Evolutionary conservation across 768 basidiomycete genomes (phyloP).

Genomic region (Leccinum variicolor): DNA sequence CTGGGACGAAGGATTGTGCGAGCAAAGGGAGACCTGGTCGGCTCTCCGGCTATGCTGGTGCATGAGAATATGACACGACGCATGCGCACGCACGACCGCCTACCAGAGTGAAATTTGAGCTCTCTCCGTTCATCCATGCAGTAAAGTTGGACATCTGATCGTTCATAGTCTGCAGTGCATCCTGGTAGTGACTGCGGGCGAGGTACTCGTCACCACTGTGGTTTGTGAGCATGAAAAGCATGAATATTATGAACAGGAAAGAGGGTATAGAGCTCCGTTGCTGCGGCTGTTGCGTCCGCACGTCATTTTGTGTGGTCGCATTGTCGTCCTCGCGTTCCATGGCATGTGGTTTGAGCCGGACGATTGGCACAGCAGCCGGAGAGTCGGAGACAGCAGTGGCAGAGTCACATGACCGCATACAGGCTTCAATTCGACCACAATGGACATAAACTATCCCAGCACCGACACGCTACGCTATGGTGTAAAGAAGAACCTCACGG

Average conservation of each 20-base stretch:
- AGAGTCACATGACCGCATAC: neutral
- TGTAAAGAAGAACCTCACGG: constrained; percentile 46
- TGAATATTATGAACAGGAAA: constrained; percentile 68
- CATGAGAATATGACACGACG: constrained; percentile 1
- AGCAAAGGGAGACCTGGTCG: constrained; percentile 44
- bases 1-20: constrained; percentile 46
- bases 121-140: constrained; percentile 68
- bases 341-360: neutral
- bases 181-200: constrained; percentile 61
- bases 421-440: neutral
- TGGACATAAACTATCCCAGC: neutral
- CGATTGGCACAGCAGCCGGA: neutral
- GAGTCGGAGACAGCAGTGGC: no score
- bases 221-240: constrained; percentile 78
- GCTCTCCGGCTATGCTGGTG: constrained; percentile 41
- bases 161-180: constrained; percentile 54
- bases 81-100: constrained; percentile 17
- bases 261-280: constrained; percentile 65
- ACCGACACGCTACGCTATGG: constrained; percentile 34
- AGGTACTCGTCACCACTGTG: constrained; percentile 67
- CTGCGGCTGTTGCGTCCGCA: constrained; percentile 29
- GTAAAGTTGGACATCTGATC: constrained; percentile 71
- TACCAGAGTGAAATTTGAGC: constrained; percentile 65
- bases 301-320: constrained; percentile 7
- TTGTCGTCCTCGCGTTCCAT: constrained; percentile 32